Base-by-base conservation (phyloP, 2,329 filamentous ascomycete genomes). In the Aspergillus oerlinghausenensis region DNA sequence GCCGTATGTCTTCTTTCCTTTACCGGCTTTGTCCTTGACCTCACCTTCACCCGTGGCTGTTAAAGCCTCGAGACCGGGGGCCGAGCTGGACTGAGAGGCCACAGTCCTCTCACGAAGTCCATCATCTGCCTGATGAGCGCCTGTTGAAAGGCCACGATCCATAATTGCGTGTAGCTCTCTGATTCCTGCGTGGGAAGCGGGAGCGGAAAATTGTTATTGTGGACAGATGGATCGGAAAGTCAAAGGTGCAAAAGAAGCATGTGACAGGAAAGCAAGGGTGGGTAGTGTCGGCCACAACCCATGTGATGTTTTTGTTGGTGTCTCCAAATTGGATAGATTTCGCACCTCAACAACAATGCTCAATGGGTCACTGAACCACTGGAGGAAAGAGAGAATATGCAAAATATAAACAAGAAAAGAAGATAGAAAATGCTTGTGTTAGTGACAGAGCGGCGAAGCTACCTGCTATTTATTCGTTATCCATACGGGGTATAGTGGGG, bases 1-100 rank as follows among this genome's bases (percentile, higher is more conserved):
- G 55, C 93, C 93, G 80, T 89, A 96, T 0, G 92, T 96, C 80
- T 90, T 93, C 72, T 85, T 86, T 60, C 82, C 76, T 60, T 82
- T 80, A 47, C 80, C 77, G 61, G 76, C 67, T 60, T 80, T 78
- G 63, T 77, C 72, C 54, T 73, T 75, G 53, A 78, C 75, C 65
- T 81, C 78, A 57, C 63, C 50, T 54, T 71, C 69, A 49, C 64
- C 70, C 14, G 65, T 60, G 55, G 66, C 64, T 49, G 63, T 63
- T 17, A 74, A 63, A 58, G 80, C 76, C 61, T 79, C 74, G 55
- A 78, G 67, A 32, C 81, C 79, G 55, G 76, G 72, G 63, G 77
- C 76, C 57, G 79, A 79, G 58, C 75, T 66, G 50, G 68, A 58
- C 56, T 72, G 71, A 53, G 68, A 62, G 53, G 70, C 69, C 38